Evolutionary conservation across 768 basidiomycete genomes (phyloP), one percentile per base, ranked within the genome.

Genomic region (Asterophora lycoperdoides): DNA sequence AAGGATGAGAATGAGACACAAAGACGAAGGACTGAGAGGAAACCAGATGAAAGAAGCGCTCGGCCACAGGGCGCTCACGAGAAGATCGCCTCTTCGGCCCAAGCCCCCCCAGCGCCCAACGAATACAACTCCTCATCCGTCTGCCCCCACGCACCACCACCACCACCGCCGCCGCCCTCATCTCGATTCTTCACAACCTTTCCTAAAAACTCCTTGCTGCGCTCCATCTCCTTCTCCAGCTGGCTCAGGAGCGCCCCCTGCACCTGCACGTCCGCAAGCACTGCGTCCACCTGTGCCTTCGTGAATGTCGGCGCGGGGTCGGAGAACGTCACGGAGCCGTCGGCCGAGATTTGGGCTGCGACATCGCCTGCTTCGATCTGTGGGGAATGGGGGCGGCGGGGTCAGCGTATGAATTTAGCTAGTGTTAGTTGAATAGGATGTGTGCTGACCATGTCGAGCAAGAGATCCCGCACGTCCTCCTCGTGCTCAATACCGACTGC

Each of bases 341-440:
- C 73, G 1, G 77, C 75, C 1, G 83, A 80, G 29, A 93, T 77
- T 34, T 74, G 75, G 0, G 87, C 89, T 17, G 73, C 76, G 53
- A 93, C 83, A 52, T 89, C 85, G 47, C 72, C 74, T 0, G 75
- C 71, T 60, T 85, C 84, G 54, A 92, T 86, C 89, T 90, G 55
- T 11, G 13, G 48, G 13, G n/a, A 47, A 18, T 28, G 33, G 15
- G 26, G 36, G 14, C 20, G 17, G 23, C 8, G 35, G 41, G 36
- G n/a, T 23, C 23, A 23, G 23, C 23, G 6, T 23, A 23, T 23
- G 23, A 23, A 23, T 6, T 3, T 23, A 23, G 3, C 23, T 23
- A 6, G 6, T 6, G 6, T 23, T 23, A 6, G n/a, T n/a, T n/a
- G n/a, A n/a, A n/a, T 23, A 6, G 23, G 23, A 3, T 23, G 23